Percentiles rank a stretch among this genome's conserved stretches.
Conservation (phyloP, 2,329 filamentous ascomycete genomes). For the Penicillium sp. region DNA sequence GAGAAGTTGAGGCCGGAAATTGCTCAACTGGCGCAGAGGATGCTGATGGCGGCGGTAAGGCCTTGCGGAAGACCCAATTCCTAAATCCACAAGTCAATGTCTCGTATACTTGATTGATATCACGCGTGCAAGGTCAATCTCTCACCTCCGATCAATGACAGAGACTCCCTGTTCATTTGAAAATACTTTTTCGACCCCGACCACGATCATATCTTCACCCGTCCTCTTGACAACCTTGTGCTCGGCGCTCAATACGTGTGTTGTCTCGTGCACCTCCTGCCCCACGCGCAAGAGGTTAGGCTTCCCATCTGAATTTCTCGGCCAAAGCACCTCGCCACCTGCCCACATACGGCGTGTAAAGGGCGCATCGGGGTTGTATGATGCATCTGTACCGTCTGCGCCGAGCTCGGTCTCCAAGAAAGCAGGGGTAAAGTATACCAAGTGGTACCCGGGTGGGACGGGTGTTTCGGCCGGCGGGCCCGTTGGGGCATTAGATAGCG, state of each 20-base stretch:
- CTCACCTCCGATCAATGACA: conserved; percentile 55
- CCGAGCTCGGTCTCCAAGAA: conserved; percentile 57
- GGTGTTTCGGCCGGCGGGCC: conserved; percentile 47
- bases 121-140: background rate
- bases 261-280: conserved; percentile 57
- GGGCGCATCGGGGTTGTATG: conserved; percentile 59
- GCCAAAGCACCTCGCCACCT: conserved; percentile 60
- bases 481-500: conserved; percentile 39
- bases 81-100: conserved; percentile 18
- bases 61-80: conserved; percentile 49
- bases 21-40: conserved; percentile 3
- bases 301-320: conserved; percentile 27
- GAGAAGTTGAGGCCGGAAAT: conserved; percentile 8
- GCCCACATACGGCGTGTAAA: conserved; percentile 70
- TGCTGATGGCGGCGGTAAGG: conserved; percentile 26
- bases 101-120: background rate
- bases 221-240: conserved; percentile 56
- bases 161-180: conserved; percentile 52
- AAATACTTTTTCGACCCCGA: conserved; percentile 63
- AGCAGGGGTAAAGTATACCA: conserved; percentile 63
- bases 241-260: conserved; percentile 54
- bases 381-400: conserved; percentile 59
- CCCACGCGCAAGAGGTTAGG: conserved; percentile 53
- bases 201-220: conserved; percentile 63
- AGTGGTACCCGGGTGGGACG: conserved; percentile 60